Evolutionary conservation across 2,329 filamentous ascomycete genomes (phyloP).

Genomic region (Colletotrichum limetticola): DNA sequence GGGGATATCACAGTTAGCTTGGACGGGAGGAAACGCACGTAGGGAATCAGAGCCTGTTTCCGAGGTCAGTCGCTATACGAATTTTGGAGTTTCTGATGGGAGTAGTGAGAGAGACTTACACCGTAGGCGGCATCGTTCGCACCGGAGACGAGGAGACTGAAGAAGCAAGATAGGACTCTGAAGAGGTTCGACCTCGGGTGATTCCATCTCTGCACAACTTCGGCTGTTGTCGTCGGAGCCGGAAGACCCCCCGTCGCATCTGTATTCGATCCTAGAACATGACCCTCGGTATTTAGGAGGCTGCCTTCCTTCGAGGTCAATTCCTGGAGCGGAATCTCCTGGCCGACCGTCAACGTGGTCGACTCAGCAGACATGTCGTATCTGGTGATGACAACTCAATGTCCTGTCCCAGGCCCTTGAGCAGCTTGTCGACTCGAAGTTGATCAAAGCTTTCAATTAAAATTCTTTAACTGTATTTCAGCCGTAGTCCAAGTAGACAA

Average conservation of each 20-base stretch:
- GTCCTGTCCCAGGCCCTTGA: background rate
- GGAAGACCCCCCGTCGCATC: conserved; percentile 25
- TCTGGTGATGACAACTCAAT: background rate
- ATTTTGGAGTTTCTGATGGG: background rate
- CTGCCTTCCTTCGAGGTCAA: background rate
- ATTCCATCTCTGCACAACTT: conserved; percentile 56
- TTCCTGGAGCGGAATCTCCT: background rate
- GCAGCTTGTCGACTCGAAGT: background rate
- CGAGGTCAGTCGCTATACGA: conserved; percentile 21
- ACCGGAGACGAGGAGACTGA: conserved; percentile 67
- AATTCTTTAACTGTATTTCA: background rate
- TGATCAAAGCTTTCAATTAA: background rate
- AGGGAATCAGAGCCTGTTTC: conserved; percentile 59
- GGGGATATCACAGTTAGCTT: conserved; percentile 5
- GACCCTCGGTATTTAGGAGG: background rate
- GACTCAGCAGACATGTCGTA: background rate
- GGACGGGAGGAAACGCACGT: conserved; percentile 50
- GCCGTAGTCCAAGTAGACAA: background rate
- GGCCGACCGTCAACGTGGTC: background rate
- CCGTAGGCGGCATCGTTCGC: conserved; percentile 69
- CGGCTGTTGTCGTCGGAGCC: conserved; percentile 13
- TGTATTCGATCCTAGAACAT: background rate
- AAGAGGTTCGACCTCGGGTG: conserved; percentile 58
- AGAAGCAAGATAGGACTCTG: conserved; percentile 64
- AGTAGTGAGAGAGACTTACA: conserved; percentile 48